phyloP scores from a whole-genome alignment of 2,329 filamentous ascomycete species.

The Nannizziopsis barbatae region DNA sequence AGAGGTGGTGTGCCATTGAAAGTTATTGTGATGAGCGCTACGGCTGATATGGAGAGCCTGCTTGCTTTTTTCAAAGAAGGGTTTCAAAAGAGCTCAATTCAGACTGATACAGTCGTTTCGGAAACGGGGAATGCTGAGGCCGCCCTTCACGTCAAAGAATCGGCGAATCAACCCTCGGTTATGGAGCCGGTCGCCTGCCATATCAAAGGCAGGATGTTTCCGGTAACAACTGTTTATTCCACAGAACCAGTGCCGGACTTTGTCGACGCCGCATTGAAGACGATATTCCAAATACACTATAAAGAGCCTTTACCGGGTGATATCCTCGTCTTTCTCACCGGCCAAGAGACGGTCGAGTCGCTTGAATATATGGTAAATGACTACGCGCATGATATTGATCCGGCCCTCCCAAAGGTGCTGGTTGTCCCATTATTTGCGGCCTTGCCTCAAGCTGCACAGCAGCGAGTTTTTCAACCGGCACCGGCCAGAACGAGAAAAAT shows the following conservation, averaged over 20 bases:
- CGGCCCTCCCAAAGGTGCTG: conserved; percentile 56
- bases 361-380: conserved; percentile 72
- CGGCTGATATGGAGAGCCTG: conserved; percentile 73
- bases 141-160: conserved; percentile 10
- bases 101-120: neutral
- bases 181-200: conserved; percentile 43
- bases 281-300: conserved; percentile 74
- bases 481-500: conserved; percentile 70
- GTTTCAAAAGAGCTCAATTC: conserved; percentile 4
- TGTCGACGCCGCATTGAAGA: conserved; percentile 67
- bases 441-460: conserved; percentile 73
- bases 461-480: conserved; percentile 69
- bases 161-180: neutral
- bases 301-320: conserved; percentile 89
- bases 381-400: conserved; percentile 59
- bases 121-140: conserved; percentile 6
- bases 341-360: conserved; percentile 83
- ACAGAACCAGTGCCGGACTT: conserved; percentile 66
- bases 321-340: conserved; percentile 81
- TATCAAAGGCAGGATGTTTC: conserved; percentile 78
- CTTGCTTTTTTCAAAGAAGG: conserved; percentile 56
- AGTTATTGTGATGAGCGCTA: conserved; percentile 93
- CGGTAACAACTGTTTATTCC: conserved; percentile 68
- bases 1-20: conserved; percentile 67
- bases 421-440: conserved; percentile 82